Evolutionary conservation across 345 rosid species (phyloP).

Genomic region (Noccaea bulbosa): DNA sequence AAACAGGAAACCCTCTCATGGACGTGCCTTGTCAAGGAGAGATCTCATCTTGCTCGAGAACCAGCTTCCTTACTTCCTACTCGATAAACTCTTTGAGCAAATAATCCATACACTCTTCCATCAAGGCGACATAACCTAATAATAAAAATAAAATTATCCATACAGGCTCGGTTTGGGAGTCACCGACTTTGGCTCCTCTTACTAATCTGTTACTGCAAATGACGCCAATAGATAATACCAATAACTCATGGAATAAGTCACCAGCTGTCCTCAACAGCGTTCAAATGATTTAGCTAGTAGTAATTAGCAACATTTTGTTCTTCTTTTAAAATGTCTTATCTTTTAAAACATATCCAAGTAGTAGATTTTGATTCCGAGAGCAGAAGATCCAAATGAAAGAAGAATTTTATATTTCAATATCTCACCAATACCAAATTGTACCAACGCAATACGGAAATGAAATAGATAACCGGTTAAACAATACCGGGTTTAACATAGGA

Average conservation of each 20-base stretch:
- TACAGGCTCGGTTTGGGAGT: conserved; percentile 20
- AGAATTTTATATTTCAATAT: too few species aligned
- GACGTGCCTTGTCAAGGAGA: neutral
- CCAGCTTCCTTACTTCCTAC: conserved; percentile 32
- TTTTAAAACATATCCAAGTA: too few species aligned
- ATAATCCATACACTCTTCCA: neutral
- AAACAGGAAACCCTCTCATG: neutral
- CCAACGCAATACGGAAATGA: too few species aligned
- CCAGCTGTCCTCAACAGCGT: conserved; percentile 15
- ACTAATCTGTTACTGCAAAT: neutral
- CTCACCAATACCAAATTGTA: too few species aligned
- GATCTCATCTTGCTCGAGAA: conserved; percentile 30
- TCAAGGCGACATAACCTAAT: conserved; percentile 1
- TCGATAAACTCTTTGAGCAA: conserved; percentile 1
- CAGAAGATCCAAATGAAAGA: too few species aligned
- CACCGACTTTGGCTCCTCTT: neutral
- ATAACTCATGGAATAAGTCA: neutral
- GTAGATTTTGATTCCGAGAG: too few species aligned
- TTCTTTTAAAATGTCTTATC: too few species aligned
- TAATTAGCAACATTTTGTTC: too few species aligned
- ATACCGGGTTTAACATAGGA: too few species aligned
- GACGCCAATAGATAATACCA: neutral
- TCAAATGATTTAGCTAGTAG: neutral
- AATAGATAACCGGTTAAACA: too few species aligned
- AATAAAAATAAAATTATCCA: too few species aligned